Conservation (phyloP, 1,284 basidiomycete species). For the Coniferiporia sulphurascens region DNA sequence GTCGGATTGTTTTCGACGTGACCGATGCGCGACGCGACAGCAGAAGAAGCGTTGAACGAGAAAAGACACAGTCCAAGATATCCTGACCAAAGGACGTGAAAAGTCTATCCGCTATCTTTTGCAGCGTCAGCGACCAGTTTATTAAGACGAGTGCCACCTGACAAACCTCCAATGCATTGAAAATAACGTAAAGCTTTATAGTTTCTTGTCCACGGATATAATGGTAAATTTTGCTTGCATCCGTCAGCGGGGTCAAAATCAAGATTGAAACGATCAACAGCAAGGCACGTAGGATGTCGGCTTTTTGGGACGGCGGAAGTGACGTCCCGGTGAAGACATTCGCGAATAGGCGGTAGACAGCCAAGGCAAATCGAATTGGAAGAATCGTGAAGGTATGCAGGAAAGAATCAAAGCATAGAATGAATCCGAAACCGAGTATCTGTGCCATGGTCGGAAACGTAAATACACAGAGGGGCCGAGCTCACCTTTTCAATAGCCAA, state of each 20-base stretch:
- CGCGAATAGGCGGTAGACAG: constrained; percentile 51
- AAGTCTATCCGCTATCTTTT: constrained; percentile 91
- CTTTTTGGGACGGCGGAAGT: constrained; percentile 85
- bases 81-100: constrained; percentile 98
- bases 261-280: constrained; percentile 75
- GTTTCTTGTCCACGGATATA: constrained; percentile 98
- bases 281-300: constrained; percentile 79
- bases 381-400: constrained; percentile 98
- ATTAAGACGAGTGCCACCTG: constrained; percentile 2
- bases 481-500: constrained; percentile 88
- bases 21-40: constrained; percentile 60
- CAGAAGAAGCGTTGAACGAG: constrained; percentile 80
- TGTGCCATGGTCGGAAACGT: constrained; percentile 29
- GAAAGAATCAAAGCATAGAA: constrained; percentile 95
- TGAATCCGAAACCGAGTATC: constrained; percentile 90
- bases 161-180: constrained; percentile 91
- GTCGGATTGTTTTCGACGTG: constrained; percentile 63
- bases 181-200: constrained; percentile 99
- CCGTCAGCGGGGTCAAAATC: constrained; percentile 80
- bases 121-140: constrained; percentile 4
- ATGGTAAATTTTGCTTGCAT: constrained; percentile 98
- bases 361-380: constrained; percentile 82
- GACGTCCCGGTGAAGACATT: constrained; percentile 50
- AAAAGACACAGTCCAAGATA: constrained; percentile 94
- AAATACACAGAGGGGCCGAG: neutral